A percentile compares a stretch with the other conserved stretches of the same genome.
These are phyloP conservation scores for Dianthus caryophyllus DNA, from an alignment of 148 eudicot species.

Conservation along the genomic window DNA sequence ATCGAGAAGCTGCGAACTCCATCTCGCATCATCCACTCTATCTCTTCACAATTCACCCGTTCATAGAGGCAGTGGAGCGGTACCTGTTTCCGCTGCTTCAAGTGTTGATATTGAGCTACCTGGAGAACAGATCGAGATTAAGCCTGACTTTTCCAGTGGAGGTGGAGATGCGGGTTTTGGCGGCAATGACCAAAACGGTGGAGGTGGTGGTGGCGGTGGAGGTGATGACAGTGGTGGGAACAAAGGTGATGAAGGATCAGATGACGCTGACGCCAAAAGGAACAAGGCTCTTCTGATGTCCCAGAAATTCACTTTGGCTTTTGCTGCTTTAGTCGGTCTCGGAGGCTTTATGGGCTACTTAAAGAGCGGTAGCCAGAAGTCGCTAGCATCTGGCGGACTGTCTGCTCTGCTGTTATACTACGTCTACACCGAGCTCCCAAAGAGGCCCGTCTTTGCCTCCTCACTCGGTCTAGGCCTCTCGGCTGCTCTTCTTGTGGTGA, in stretches of 20 bases:
- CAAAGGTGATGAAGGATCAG: conserved; percentile 35
- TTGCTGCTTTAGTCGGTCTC: conserved; percentile 71
- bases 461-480: conserved; percentile 79
- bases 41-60: conserved; percentile 11
- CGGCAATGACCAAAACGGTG: conserved; percentile 25
- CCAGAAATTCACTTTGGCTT: conserved; percentile 79
- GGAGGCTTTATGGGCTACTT: conserved; percentile 83
- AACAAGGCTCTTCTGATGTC: conserved; percentile 64
- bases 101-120: conserved; percentile 25
- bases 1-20: conserved; percentile 12
- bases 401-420: conserved; percentile 52
- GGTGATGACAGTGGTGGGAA: conserved; percentile 27
- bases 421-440: conserved; percentile 68
- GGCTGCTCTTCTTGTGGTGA: conserved; percentile 73
- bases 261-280: conserved; percentile 35
- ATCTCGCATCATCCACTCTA: background rate
- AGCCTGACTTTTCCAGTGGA: conserved; percentile 44
- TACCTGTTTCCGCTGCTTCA: conserved; percentile 29
- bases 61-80: conserved; percentile 15
- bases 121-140: conserved; percentile 27
- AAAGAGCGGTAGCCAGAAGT: conserved; percentile 76
- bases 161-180: conserved; percentile 34
- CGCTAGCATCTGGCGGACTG: conserved; percentile 67
- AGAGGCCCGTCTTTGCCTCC: conserved; percentile 68
- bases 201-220: conserved; percentile 39